A percentile compares a stretch with the other conserved stretches of the same genome.
Conservation (phyloP, 1,284 basidiomycete species). For the Athelia sp. region DNA sequence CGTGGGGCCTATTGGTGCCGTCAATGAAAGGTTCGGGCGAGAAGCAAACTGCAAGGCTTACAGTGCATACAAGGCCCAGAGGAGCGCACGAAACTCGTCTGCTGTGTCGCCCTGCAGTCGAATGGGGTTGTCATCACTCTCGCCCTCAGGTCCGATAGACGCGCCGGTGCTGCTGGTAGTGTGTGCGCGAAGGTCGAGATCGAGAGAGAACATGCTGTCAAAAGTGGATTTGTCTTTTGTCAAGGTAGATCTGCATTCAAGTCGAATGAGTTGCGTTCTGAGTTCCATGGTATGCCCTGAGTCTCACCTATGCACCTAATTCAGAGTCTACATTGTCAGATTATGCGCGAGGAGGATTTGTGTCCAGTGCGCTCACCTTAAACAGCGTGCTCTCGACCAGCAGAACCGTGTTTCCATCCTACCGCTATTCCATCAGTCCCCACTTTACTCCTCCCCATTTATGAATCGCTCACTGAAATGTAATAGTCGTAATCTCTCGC, state of each 20-base stretch:
- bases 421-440: not conserved
- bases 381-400: conserved; percentile 42
- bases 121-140: conserved; percentile 43
- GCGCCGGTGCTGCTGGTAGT: conserved; percentile 16
- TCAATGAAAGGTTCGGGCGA: conserved; percentile 1
- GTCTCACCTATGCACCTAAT: not conserved
- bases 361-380: conserved; percentile 28
- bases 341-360: not conserved
- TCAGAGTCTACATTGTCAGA: not conserved
- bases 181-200: conserved; percentile 16
- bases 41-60: conserved; percentile 21
- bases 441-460: not conserved
- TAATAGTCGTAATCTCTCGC: conserved; percentile 23
- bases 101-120: conserved; percentile 41
- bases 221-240: conserved; percentile 48
- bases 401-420: conserved; percentile 42
- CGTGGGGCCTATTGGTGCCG: conserved; percentile 32
- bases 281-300: not conserved
- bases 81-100: conserved; percentile 40
- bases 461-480: conserved; percentile 13
- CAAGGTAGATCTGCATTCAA: conserved; percentile 38
- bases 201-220: conserved; percentile 46
- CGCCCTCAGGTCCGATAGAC: conserved; percentile 27
- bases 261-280: conserved; percentile 28
- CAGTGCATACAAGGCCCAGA: conserved; percentile 47